phyloP scores from a whole-genome alignment of 2,329 filamentous ascomycete genomes.

The Sarocladium oryzae region DNA sequence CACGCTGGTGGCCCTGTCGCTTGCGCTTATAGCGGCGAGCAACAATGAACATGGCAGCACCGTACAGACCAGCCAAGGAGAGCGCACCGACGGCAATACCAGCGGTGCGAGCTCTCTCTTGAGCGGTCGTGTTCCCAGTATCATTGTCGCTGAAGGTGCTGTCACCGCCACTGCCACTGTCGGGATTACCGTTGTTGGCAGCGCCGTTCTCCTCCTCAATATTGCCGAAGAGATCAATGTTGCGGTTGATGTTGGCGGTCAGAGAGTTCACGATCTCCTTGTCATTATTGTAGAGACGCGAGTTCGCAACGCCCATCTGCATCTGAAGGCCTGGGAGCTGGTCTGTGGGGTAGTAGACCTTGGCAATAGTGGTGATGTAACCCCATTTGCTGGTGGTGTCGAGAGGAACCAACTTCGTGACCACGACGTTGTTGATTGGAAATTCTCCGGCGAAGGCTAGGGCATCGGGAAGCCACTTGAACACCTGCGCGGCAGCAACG shows the following conservation, averaged over 20 bases:
- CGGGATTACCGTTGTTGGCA: constrained; percentile 21
- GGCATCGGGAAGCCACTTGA: constrained; percentile 67
- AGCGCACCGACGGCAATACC: constrained; percentile 73
- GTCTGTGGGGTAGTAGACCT: constrained; percentile 63
- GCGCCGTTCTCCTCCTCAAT: constrained; percentile 35
- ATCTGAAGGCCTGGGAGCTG: constrained; percentile 61
- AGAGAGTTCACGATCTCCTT: constrained; percentile 62
- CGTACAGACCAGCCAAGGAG: constrained; percentile 76
- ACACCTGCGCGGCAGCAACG: constrained; percentile 77
- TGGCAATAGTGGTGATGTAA: constrained; percentile 72
- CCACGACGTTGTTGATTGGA: constrained; percentile 46
- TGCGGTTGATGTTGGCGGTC: constrained; percentile 75
- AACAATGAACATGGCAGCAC: constrained; percentile 89
- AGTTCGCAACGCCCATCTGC: constrained; percentile 65
- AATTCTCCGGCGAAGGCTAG: constrained; percentile 60
- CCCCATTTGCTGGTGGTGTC: constrained; percentile 63
- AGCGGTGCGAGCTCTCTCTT: constrained; percentile 55
- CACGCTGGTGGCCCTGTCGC: constrained; percentile 68
- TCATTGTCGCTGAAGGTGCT: constrained; percentile 30
- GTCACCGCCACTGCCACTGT: constrained; percentile 23
- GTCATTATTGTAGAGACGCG: constrained; percentile 67
- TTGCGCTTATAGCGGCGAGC: constrained; percentile 86
- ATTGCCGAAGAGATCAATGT: constrained; percentile 45
- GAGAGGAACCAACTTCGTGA: constrained; percentile 68
- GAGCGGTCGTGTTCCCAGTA: constrained; percentile 44